Conservation (phyloP, 2,329 filamentous ascomycete species). For the Torrubiella hemipterigena region DNA sequence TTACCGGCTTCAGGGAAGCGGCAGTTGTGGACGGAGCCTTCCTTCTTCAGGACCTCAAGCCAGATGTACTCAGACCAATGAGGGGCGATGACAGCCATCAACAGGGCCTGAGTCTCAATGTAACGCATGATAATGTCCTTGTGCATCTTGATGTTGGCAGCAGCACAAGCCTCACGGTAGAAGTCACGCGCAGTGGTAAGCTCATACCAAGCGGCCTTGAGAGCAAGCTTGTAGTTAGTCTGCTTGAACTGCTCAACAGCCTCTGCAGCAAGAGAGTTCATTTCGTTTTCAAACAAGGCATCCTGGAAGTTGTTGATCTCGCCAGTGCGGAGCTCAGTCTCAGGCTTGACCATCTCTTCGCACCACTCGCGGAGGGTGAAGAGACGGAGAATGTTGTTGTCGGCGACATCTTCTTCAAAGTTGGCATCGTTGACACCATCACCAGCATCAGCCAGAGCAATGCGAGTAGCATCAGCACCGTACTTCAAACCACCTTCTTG, state of each 20-base stretch:
- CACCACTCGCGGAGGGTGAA: conserved; percentile 81
- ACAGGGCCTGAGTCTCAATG: conserved; percentile 73
- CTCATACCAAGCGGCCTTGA: conserved; percentile 82
- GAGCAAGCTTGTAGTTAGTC: conserved; percentile 67
- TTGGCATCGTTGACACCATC: conserved; percentile 94
- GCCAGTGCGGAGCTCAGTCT: conserved; percentile 59
- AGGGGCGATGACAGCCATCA: conserved; percentile 74
- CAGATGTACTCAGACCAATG: conserved; percentile 95
- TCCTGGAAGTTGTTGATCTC: conserved; percentile 71
- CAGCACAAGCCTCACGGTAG: conserved; percentile 73
- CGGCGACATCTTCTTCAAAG: conserved; percentile 90
- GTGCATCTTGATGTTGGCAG: conserved; percentile 77
- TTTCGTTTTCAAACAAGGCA: conserved; percentile 82
- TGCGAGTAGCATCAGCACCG: conserved; percentile 82
- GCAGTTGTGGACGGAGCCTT: conserved; percentile 66
- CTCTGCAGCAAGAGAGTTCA: conserved; percentile 73
- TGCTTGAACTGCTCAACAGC: conserved; percentile 66
- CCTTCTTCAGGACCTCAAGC: conserved; percentile 76
- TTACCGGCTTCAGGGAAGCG: conserved; percentile 58
- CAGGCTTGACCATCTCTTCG: conserved; percentile 67
- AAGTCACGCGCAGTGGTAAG: conserved; percentile 79
- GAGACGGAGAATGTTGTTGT: conserved; percentile 79
- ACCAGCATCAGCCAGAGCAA: conserved; percentile 87
- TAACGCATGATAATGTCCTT: conserved; percentile 67
- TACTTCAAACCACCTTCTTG: conserved; percentile 81